Conservation (phyloP, 352 stramenopile species). For the Pythium folliculosum region DNA sequence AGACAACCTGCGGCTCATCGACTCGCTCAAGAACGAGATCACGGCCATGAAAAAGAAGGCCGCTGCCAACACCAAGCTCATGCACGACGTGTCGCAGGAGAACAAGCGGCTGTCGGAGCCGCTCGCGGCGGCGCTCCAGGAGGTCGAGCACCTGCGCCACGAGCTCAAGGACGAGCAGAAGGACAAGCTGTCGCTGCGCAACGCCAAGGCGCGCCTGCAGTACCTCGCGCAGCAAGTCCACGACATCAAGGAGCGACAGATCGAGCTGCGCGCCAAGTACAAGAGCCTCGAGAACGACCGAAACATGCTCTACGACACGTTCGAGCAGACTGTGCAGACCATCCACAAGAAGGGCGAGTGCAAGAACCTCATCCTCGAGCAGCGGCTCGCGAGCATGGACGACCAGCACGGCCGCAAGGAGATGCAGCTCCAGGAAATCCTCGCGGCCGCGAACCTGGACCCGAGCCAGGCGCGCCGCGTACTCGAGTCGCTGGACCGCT, state of each 20-base stretch:
- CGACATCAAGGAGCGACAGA: constrained; percentile 61
- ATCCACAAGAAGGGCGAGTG: constrained; percentile 92
- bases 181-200: constrained; percentile 88
- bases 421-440: constrained; percentile 64
- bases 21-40: constrained; percentile 92
- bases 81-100: constrained; percentile 92
- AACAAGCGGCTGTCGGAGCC: constrained; percentile 93
- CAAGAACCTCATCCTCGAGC: constrained; percentile 89
- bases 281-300: constrained; percentile 77
- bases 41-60: constrained; percentile 93
- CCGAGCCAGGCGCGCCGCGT: constrained; percentile 65
- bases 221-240: constrained; percentile 74
- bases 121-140: constrained; percentile 77
- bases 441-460: constrained; percentile 76
- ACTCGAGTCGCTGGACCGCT: constrained; percentile 59
- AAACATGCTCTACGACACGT: constrained; percentile 90
- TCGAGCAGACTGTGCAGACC: constrained; percentile 87
- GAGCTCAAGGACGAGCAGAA: constrained; percentile 93
- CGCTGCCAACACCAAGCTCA: constrained; percentile 89
- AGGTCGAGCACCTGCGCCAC: constrained; percentile 88
- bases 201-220: constrained; percentile 86
- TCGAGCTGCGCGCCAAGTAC: constrained; percentile 74
- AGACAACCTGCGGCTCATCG: constrained; percentile 92
- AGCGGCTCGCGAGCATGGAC: constrained; percentile 74
- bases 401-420: constrained; percentile 80